Conservation (phyloP, 2,329 filamentous ascomycete genomes). For the Venturia asperata region DNA sequence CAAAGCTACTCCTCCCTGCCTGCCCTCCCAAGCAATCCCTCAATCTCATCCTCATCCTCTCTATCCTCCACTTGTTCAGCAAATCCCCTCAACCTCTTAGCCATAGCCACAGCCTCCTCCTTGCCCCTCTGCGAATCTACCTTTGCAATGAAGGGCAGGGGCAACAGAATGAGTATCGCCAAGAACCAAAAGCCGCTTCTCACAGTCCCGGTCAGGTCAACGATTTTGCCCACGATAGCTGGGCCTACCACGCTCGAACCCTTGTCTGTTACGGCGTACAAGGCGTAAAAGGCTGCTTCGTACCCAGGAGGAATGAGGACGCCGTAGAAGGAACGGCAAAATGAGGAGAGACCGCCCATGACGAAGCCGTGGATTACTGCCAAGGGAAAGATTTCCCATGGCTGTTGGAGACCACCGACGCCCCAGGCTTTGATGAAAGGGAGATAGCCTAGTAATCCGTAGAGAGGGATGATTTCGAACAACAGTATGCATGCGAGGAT, state of each 20-base stretch:
- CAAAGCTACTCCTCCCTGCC: background rate
- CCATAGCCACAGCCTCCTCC: constrained; percentile 30
- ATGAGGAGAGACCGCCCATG: constrained; percentile 77
- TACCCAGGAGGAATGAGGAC: constrained; percentile 85
- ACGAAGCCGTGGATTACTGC: constrained; percentile 83
- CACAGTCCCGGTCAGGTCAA: constrained; percentile 52
- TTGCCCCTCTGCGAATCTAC: constrained; percentile 62
- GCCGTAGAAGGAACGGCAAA: constrained; percentile 83
- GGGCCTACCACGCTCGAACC: constrained; percentile 78
- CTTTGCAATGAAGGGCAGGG: constrained; percentile 70
- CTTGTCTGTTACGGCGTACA: constrained; percentile 95
- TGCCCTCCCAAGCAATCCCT: background rate
- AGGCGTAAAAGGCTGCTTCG: constrained; percentile 86
- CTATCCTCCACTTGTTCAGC: constrained; percentile 8
- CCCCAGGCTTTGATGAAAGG: constrained; percentile 66
- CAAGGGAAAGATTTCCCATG: constrained; percentile 89
- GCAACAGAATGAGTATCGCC: constrained; percentile 66
- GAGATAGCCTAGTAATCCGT: constrained; percentile 77
- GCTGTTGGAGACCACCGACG: constrained; percentile 71
- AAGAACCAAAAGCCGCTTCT: constrained; percentile 73
- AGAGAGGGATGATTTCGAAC: constrained; percentile 84
- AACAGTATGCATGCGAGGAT: constrained; percentile 77
- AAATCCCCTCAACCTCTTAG: constrained; percentile 13
- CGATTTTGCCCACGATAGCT: constrained; percentile 80
- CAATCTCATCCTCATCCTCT: constrained; percentile 10